These are phyloP conservation scores for Perilla frutescens DNA, from an alignment of 257 asterid species.

Conservation along the genomic window DNA sequence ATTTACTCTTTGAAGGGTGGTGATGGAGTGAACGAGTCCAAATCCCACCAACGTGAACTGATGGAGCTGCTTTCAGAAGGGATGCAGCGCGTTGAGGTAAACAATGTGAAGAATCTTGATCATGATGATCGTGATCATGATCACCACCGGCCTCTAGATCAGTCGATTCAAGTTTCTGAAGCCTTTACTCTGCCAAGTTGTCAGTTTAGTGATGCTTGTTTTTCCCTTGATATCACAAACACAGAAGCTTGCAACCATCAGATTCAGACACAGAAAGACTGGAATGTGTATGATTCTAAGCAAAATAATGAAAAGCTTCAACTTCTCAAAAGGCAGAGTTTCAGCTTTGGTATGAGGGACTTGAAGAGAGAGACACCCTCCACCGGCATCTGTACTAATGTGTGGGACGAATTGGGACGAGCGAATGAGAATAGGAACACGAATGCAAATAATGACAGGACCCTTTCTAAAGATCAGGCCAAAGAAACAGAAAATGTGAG, in stretches of 20 bases:
- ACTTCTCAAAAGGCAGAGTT: slow-evolving; percentile 24
- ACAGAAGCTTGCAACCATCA: background rate
- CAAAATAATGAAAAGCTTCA: slow-evolving; percentile 7
- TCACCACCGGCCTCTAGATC: slow-evolving; percentile 31
- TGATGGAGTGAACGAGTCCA: background rate
- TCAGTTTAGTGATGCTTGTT: slow-evolving; percentile 61
- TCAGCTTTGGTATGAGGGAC: slow-evolving; percentile 7
- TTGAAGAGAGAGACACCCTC: slow-evolving; percentile 34
- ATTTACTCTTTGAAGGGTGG: background rate
- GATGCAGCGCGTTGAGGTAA: slow-evolving; percentile 34
- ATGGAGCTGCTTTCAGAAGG: slow-evolving; percentile 48
- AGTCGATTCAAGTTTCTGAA: slow-evolving; percentile 36
- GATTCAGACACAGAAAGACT: background rate
- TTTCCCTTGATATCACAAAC: slow-evolving; percentile 60
- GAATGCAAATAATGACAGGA: background rate
- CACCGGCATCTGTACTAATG: slow-evolving; percentile 42
- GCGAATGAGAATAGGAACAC: slow-evolving; percentile 17
- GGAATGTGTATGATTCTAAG: background rate
- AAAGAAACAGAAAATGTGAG: slow-evolving; percentile 35
- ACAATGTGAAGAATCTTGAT: slow-evolving; percentile 18
- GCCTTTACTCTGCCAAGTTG: slow-evolving; percentile 41
- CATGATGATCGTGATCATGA: slow-evolving; percentile 18
- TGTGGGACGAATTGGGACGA: slow-evolving; percentile 47
- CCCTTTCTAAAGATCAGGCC: slow-evolving; percentile 21
- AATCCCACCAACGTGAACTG: slow-evolving; percentile 37